Evolutionary conservation across 768 basidiomycete genomes (phyloP).

Genomic region (Tylopilus rubrobrunneus): DNA sequence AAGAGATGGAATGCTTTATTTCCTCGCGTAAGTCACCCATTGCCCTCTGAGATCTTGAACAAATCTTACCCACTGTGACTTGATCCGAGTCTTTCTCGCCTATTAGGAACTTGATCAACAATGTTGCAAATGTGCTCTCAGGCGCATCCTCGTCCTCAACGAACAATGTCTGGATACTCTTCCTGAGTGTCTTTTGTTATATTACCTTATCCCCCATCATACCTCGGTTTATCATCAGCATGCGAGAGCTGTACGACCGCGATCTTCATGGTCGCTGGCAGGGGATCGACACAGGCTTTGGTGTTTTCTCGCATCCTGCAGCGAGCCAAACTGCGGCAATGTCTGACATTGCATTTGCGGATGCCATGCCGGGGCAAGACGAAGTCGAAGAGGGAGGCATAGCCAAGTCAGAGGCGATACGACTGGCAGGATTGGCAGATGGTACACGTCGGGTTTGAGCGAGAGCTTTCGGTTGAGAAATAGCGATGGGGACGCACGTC

Average conservation of each 20-base stretch:
- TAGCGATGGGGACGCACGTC: too few relatives aligned
- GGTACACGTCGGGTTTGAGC: neutral
- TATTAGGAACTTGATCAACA: neutral
- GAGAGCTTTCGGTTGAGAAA: neutral
- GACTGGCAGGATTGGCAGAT: neutral
- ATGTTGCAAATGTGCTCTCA: neutral
- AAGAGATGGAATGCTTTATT: neutral
- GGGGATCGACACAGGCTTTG: conserved; percentile 3
- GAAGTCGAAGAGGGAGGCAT: neutral
- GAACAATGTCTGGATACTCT: neutral
- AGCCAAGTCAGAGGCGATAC: neutral
- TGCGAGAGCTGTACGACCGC: conserved; percentile 1
- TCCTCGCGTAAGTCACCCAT: neutral
- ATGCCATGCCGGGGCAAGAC: neutral
- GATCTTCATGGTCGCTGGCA: neutral
- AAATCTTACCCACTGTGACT: too few relatives aligned
- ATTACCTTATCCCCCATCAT: neutral
- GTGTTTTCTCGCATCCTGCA: neutral
- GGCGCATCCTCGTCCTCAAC: accelerated
- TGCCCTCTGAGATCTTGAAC: neutral
- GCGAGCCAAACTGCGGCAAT: neutral
- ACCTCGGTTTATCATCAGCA: conserved; percentile 10
- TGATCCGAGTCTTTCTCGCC: too few relatives aligned
- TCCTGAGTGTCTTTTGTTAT: neutral
- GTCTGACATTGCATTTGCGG: neutral